Conservation (phyloP, 179 eudicot genomes). For the Pouteria campechiana region DNA sequence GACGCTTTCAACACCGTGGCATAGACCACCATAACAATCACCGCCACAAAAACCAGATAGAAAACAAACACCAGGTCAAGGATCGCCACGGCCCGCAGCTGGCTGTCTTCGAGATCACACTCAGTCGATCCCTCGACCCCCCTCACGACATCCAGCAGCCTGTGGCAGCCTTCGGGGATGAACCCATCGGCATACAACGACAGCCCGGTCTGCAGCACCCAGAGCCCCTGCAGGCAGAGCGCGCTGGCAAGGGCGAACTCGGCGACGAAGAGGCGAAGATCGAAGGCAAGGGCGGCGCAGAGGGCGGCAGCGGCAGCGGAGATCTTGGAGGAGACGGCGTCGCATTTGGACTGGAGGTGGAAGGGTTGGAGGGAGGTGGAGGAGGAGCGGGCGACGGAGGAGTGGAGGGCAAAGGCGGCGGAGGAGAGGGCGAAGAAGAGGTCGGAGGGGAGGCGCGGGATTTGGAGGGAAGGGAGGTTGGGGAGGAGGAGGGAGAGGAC, state of each 20-base stretch:
- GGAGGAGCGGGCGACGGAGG: constrained; percentile 30
- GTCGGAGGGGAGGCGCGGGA: constrained; percentile 44
- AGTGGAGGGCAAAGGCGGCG: constrained; percentile 43
- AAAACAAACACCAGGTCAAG: constrained; percentile 65
- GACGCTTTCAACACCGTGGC: constrained; percentile 35
- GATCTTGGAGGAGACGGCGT: constrained; percentile 36
- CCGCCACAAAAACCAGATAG: constrained; percentile 51
- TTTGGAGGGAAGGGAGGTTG: constrained; percentile 32
- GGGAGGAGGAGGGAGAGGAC: constrained; percentile 38
- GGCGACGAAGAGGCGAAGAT: constrained; percentile 48
- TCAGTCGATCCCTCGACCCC: constrained; percentile 85
- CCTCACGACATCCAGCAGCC: constrained; percentile 58
- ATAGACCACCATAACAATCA: constrained; percentile 40
- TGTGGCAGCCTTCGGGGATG: constrained; percentile 82
- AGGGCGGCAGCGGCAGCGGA: constrained; percentile 40
- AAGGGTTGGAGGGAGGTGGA: constrained; percentile 36
- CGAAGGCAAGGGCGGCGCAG: constrained; percentile 40
- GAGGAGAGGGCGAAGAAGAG: constrained; percentile 60
- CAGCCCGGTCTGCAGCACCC: constrained; percentile 70
- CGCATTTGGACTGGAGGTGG: constrained; percentile 47
- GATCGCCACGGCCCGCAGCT: constrained; percentile 57
- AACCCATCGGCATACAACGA: constrained; percentile 73
- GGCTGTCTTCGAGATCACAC: constrained; percentile 76
- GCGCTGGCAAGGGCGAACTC: constrained; percentile 51
- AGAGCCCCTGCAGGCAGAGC: constrained; percentile 52